Evolutionary conservation across 768 basidiomycete genomes (phyloP), one percentile per base, ranked within the genome.

Genomic region (Dentipellis sp.): DNA sequence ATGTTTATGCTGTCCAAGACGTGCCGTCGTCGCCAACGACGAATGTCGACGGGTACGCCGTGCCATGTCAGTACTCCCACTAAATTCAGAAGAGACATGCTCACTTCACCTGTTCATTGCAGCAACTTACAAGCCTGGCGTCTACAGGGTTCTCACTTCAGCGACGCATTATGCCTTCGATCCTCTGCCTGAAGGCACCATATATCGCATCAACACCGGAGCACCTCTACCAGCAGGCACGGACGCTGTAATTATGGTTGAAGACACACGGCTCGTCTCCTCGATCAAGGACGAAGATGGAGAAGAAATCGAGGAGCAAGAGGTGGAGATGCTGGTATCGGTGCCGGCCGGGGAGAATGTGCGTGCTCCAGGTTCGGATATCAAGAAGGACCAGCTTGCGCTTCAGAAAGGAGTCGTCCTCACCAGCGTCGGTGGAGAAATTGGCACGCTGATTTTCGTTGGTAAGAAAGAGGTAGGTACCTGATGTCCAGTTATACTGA

Each of bases 221-320:
- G 86, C 80, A 0, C 88, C 90, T 0, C 71, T 95, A 2, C 92
- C 92, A 1, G 66, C 70, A 0, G 91, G 88, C 4, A 69, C 85
- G 7, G 85, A 94, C 65, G 73, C 89, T 0, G 84, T 93, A 2
- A 84, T 95, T 68, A 94, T 94, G 91, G 92, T 95, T 17, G 92
- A 95, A 70, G 92, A 94, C 66, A 94, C 92, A 0, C 78, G 80
- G 56, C 75, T 95, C 7, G 74, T 82, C n/a, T 80, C 81, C 2
- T 78, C 79, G 1, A 58, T 69, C 53, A 67, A 71, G 50, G 73
- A 74, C 34, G 62, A 64, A 3, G 66, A 72, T 17, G 71, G 72
- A 16, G 61, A 67, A 36, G 72, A 76, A 57, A 70, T 74, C 2
- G 91, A 94, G 64, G 91, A 94, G 67, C 72, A 75, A 22, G 78